A percentile compares a stretch with the other conserved stretches of the same genome.
Evolutionary conservation across 768 basidiomycete genomes (phyloP).

Genomic region (Pisolithus sp.): DNA sequence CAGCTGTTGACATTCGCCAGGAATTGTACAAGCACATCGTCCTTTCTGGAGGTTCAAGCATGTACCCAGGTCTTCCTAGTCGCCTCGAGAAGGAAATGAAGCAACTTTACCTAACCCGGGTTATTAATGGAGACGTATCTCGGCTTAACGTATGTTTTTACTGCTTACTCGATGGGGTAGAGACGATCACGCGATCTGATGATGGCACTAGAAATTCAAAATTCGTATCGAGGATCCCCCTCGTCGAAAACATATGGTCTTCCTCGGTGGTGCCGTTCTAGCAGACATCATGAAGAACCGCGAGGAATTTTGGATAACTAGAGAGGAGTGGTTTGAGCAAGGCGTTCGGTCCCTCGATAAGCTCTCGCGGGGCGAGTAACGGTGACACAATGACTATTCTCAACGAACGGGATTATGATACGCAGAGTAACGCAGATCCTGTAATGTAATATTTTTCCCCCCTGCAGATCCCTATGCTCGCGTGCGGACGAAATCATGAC

Average conservation of each 20-base stretch:
- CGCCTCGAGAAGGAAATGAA: slow-evolving; percentile 99
- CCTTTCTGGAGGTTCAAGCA: slow-evolving; percentile 94
- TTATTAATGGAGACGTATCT: slow-evolving; percentile 75
- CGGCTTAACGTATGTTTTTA: slow-evolving; percentile 73
- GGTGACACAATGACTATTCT: slow-evolving; percentile 1
- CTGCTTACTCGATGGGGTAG: not conserved
- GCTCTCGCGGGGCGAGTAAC: slow-evolving; percentile 60
- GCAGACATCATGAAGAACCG: slow-evolving; percentile 98
- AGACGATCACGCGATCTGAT: not conserved
- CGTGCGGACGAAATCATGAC: too few relatives aligned
- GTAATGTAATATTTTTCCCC: not conserved
- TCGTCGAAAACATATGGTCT: slow-evolving; percentile 98
- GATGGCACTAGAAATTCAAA: slow-evolving; percentile 86
- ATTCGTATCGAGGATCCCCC: slow-evolving; percentile 98
- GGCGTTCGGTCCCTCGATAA: slow-evolving; percentile 79
- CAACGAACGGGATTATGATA: not conserved
- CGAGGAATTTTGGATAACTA: slow-evolving; percentile 91
- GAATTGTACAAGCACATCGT: slow-evolving; percentile 98
- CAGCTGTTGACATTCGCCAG: slow-evolving; percentile 81
- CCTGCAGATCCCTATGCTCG: not conserved
- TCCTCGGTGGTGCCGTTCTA: slow-evolving; percentile 96
- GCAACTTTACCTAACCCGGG: slow-evolving; percentile 91
- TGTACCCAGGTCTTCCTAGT: slow-evolving; percentile 97
- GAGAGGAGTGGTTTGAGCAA: slow-evolving; percentile 94
- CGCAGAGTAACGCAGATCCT: not conserved